Percentiles rank a stretch among this genome's conserved stretches.
Conservation (phyloP, 2,329 filamentous ascomycete species). For the Monilinia aucupariae region DNA sequence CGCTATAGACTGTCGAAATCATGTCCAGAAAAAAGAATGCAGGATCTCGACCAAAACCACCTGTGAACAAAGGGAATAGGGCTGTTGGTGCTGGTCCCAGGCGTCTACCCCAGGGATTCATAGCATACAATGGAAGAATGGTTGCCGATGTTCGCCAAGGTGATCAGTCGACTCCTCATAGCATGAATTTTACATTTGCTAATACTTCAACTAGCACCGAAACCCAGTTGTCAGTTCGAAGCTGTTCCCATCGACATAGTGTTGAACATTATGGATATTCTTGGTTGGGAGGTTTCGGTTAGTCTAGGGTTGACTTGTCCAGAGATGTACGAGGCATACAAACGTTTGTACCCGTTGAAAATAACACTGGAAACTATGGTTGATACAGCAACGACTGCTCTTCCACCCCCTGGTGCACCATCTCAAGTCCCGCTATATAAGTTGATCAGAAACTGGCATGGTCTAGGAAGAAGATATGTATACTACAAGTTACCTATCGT, state of each 20-base stretch:
- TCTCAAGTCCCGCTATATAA: background rate
- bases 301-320: background rate
- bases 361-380: background rate
- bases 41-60: background rate
- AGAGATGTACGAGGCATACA: background rate
- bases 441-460: background rate
- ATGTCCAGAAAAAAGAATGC: background rate
- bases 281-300: background rate
- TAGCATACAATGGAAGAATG: background rate
- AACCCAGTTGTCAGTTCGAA: background rate
- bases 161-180: background rate
- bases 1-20: accelerated
- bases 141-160: background rate
- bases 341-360: background rate
- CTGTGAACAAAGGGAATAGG: background rate
- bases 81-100: background rate
- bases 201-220: background rate
- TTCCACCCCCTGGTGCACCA: too few species aligned
- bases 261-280: background rate
- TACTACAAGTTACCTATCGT: background rate
- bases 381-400: background rate
- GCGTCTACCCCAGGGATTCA: background rate
- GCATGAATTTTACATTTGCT: background rate
- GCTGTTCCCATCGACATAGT: background rate
- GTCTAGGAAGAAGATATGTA: background rate